Evolutionary conservation across 2,329 filamentous ascomycete species (phyloP).

Genomic region (Chaetomiaceae sp.): DNA sequence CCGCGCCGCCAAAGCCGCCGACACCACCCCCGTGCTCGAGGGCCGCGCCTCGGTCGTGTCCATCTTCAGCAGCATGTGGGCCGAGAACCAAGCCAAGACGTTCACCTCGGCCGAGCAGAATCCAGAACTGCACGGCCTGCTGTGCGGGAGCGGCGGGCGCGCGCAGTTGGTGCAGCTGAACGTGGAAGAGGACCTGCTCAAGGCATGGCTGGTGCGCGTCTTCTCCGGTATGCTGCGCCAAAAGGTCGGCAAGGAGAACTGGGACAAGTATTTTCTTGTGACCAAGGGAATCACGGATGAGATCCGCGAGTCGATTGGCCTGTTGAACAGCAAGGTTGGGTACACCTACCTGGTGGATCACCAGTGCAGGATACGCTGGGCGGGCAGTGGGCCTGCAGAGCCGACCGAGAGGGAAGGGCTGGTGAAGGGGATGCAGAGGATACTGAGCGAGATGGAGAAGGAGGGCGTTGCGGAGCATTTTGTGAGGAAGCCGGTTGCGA

Average conservation of each 20-base stretch:
- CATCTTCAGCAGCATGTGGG: slow-evolving; percentile 82
- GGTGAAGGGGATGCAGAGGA: slow-evolving; percentile 57
- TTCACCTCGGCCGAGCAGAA: slow-evolving; percentile 66
- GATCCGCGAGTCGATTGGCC: slow-evolving; percentile 58
- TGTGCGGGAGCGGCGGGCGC: slow-evolving; percentile 45
- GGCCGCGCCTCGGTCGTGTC: slow-evolving; percentile 75
- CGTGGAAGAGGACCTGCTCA: slow-evolving; percentile 74
- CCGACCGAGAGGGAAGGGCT: slow-evolving; percentile 64
- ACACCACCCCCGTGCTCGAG: slow-evolving; percentile 72
- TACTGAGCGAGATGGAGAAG: slow-evolving; percentile 56
- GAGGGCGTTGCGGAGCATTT: slow-evolving; percentile 22
- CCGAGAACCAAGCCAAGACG: slow-evolving; percentile 69
- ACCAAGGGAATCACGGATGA: slow-evolving; percentile 54
- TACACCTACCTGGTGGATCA: slow-evolving; percentile 90
- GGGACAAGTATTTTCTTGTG: slow-evolving; percentile 60
- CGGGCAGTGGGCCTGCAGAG: slow-evolving; percentile 69
- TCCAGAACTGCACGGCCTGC: slow-evolving; percentile 59
- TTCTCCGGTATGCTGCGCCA: slow-evolving; percentile 53
- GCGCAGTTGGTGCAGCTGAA: slow-evolving; percentile 85
- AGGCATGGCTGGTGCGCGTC: slow-evolving; percentile 53
- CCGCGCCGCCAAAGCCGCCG: slow-evolving; percentile 40
- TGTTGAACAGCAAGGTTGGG: slow-evolving; percentile 87
- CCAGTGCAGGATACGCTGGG: slow-evolving; percentile 89
- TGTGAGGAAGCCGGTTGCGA: slow-evolving; percentile 14
- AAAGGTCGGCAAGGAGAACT: slow-evolving; percentile 48